Percentiles rank a stretch among this genome's conserved stretches.
phyloP scores from a whole-genome alignment of 1,284 basidiomycete genomes.

The Cystobasidiaceae sp. region DNA sequence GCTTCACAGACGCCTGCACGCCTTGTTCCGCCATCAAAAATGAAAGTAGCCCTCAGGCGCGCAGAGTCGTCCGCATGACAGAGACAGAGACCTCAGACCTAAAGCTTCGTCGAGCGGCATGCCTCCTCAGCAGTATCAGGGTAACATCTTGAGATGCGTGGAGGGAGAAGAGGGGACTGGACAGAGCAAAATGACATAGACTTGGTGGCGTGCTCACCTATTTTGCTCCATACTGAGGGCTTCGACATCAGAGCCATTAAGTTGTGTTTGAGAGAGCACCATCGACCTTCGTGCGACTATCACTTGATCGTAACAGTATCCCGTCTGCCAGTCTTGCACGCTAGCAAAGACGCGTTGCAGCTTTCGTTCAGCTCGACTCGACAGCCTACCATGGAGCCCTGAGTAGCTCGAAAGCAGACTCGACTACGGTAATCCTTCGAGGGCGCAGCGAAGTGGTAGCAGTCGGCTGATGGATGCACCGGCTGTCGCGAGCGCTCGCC shows the following conservation, averaged over 20 bases:
- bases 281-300: not conserved
- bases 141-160: constrained; percentile 9
- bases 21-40: constrained; percentile 18
- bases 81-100: not conserved
- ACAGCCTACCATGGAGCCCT: too few species aligned
- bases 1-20: not conserved
- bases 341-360: too few species aligned
- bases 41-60: constrained; percentile 10
- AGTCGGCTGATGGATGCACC: constrained; percentile 19
- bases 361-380: too few species aligned
- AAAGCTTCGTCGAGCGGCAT: constrained; percentile 23
- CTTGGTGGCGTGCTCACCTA: not conserved
- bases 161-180: not conserved
- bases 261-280: not conserved
- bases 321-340: too few species aligned
- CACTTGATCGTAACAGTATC: not conserved
- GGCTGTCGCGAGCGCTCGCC: constrained; percentile 5
- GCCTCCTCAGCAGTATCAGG: constrained; percentile 29
- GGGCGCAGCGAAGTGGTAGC: too few species aligned
- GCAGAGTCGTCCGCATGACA: not conserved
- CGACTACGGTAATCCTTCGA: too few species aligned
- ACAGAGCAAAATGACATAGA: not conserved
- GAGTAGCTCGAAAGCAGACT: too few species aligned
- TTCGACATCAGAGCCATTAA: not conserved
- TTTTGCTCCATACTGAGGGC: not conserved